phyloP scores from a whole-genome alignment of 73 alveolate species.

The Paramecium primaurelia region DNA sequence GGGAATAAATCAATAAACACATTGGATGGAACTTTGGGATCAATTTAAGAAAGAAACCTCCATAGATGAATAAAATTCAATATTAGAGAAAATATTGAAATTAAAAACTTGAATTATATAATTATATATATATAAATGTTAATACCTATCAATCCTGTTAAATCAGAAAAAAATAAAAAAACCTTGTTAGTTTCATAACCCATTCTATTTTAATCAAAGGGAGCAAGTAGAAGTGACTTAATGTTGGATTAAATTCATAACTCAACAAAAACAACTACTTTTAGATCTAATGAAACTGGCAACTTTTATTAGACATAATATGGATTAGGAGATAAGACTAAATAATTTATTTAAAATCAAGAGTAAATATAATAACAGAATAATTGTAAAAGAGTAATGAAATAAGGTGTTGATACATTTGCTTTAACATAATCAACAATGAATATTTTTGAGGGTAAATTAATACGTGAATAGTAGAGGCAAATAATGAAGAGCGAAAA shows the following conservation, averaged over 20 bases:
- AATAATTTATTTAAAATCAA: background rate
- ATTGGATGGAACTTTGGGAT: background rate
- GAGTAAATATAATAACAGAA: background rate
- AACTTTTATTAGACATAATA: background rate
- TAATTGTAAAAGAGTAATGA: background rate
- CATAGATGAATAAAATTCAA: background rate
- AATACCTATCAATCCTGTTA: background rate
- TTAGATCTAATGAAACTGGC: background rate
- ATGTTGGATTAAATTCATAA: background rate
- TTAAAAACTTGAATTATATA: background rate
- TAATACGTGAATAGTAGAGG: background rate
- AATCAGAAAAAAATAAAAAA: background rate
- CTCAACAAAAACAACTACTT: background rate
- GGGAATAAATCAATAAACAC: background rate
- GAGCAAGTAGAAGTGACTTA: background rate
- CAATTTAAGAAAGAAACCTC: background rate
- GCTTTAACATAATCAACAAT: background rate
- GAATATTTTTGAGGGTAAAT: constrained; percentile 34
- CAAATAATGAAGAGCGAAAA: background rate
- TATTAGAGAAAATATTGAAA: background rate
- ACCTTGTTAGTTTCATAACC: background rate
- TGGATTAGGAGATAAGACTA: background rate
- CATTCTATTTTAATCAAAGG: background rate
- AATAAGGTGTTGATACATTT: background rate
- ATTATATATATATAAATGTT: background rate